Evolutionary conservation across 768 basidiomycete species (phyloP).

Genomic region (Dioszegia aurantiaca): DNA sequence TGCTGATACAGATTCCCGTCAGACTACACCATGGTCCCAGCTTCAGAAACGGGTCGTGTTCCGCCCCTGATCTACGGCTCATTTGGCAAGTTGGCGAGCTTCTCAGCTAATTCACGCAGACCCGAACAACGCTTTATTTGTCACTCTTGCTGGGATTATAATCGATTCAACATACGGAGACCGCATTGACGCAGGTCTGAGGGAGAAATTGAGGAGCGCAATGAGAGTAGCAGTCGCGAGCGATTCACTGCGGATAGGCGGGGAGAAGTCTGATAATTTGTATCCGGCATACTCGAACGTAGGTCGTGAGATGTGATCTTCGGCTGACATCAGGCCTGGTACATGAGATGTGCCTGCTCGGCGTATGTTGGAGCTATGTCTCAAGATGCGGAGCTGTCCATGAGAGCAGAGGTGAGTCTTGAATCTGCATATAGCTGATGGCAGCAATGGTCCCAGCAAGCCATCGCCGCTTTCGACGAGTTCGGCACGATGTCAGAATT

Average conservation of each 20-base stretch:
- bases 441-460: slow-evolving; percentile 13
- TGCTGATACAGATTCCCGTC: background rate
- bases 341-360: slow-evolving; percentile 19
- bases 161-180: slow-evolving; percentile 18
- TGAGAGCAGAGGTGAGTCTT: background rate
- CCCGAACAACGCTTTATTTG: slow-evolving; percentile 16
- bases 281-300: slow-evolving; percentile 23
- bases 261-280: slow-evolving; percentile 13
- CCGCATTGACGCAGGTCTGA: background rate
- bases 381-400: slow-evolving; percentile 16
- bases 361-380: slow-evolving; percentile 13
- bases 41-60: background rate
- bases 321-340: slow-evolving; percentile 18
- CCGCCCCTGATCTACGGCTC: background rate
- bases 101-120: background rate
- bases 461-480: slow-evolving; percentile 16
- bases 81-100: background rate
- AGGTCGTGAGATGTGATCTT: background rate
- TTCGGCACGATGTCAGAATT: slow-evolving; percentile 18
- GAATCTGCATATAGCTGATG: background rate
- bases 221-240: slow-evolving; percentile 16
- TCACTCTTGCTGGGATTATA: slow-evolving; percentile 22
- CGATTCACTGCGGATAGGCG: background rate
- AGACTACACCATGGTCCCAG: background rate
- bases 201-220: slow-evolving; percentile 5